phyloP scores from a whole-genome alignment of 1,139 yeast species.

The Scheffersomyces segobiensis region DNA sequence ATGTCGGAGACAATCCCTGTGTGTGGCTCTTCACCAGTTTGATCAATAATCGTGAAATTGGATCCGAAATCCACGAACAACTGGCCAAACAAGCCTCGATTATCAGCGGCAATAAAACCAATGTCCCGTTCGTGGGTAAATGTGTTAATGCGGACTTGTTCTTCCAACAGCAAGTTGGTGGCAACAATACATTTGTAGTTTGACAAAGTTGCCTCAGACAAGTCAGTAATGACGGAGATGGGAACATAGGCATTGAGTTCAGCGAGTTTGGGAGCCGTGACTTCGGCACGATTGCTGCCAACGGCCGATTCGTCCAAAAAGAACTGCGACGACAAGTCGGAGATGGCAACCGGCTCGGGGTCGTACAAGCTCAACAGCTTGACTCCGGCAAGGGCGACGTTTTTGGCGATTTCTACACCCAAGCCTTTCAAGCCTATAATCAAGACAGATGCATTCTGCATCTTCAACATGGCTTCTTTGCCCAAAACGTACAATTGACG shows the following conservation, averaged over 20 bases:
- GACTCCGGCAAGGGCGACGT: slow-evolving; percentile 95
- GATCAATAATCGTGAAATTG: slow-evolving; percentile 75
- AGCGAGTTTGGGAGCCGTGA: slow-evolving; percentile 63
- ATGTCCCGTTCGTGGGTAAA: slow-evolving; percentile 73
- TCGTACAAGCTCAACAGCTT: slow-evolving; percentile 88
- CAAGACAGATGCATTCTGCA: slow-evolving; percentile 90
- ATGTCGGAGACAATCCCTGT: slow-evolving; percentile 87
- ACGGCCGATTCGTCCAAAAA: slow-evolving; percentile 59
- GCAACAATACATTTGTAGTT: slow-evolving; percentile 81
- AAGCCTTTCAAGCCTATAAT: slow-evolving; percentile 87
- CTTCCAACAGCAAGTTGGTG: slow-evolving; percentile 72
- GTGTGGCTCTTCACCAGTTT: slow-evolving; percentile 90
- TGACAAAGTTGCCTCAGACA: slow-evolving; percentile 49
- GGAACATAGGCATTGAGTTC: slow-evolving; percentile 93
- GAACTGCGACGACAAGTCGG: slow-evolving; percentile 87
- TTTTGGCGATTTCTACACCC: slow-evolving; percentile 95
- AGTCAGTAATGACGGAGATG: slow-evolving; percentile 60
- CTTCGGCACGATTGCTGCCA: slow-evolving; percentile 76
- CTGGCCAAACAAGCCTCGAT: slow-evolving; percentile 85
- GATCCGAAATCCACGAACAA: slow-evolving; percentile 90
- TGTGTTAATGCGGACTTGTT: slow-evolving; percentile 73
- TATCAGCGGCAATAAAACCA: slow-evolving; percentile 78
- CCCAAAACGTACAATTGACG: slow-evolving; percentile 94
- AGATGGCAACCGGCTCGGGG: slow-evolving; percentile 64
- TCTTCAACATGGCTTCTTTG: slow-evolving; percentile 95